Evolutionary conservation across 2,329 filamentous ascomycete genomes (phyloP), one percentile per base, ranked within the genome.

Genomic region (Westerdykella ornata): DNA sequence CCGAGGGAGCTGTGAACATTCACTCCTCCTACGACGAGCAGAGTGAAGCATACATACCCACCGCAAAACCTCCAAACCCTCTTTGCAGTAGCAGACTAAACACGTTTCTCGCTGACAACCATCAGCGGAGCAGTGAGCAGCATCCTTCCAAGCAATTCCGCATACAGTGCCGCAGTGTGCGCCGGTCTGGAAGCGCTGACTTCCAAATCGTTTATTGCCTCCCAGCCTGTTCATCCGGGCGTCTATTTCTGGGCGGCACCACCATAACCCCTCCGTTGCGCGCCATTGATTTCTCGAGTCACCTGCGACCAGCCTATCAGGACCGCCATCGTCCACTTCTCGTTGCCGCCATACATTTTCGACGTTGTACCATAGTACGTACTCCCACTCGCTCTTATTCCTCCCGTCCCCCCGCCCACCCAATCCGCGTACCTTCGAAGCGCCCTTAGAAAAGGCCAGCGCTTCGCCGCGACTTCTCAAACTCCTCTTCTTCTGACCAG

Each of bases 361-460:
- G 53, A 56, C 48, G 59, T 56, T 44, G 62, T 65, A 57, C 62
- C 48, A 59, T 56, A 43, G 62, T 65, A 57, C 62, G 63, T 66
- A 64, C 30, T 33, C 61, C 62, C 61, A 58, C 62, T 56, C 52
- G 56, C 58, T 54, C 53, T 62, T 53, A 48, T 59, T 49, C 53
- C 48, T 47, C 45, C 58, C 54, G 53, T 60, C 49, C 52, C 50
- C 47, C 52, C 47, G 22, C 51, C 56, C 44, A 44, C 47, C 60
- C 35, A 39, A 38, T 38, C 43, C 35, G 15, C 15, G 22, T 56
- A 62, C 42, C 42, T 48, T 22, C 59, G 45, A 67, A 65, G 63
- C 65, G 64, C 66, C 58, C 47, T 49, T 53, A 58, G 47, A 66
- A 65, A 68, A 68, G 58, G 55, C 56, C 55, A 58, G 60, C 60